Conservation (phyloP, 202 grass and related monocot species). For the Cymbopogon flexuosus region DNA sequence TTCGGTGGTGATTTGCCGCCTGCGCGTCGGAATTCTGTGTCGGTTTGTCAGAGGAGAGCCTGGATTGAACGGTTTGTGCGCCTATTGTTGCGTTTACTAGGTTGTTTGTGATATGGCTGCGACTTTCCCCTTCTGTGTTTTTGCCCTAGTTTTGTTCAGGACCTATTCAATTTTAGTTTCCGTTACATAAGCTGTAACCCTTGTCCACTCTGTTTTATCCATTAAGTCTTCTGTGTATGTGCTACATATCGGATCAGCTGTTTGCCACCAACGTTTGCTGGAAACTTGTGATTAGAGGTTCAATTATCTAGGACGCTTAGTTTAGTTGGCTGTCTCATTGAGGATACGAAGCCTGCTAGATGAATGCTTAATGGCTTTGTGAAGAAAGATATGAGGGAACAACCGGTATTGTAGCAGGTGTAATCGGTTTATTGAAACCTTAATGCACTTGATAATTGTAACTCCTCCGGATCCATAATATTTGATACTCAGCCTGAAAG, state of each 20-base stretch:
- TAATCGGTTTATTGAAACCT: neutral
- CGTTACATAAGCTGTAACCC: neutral
- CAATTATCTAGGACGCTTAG: neutral
- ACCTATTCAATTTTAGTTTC: neutral
- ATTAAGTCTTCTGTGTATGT: neutral
- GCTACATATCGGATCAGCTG: neutral
- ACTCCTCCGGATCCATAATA: neutral
- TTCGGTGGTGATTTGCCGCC: neutral
- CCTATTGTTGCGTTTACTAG: neutral
- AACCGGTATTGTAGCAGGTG: neutral
- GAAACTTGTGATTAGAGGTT: neutral
- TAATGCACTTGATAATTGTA: slow-evolving; percentile 2
- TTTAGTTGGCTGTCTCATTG: neutral
- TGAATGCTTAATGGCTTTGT: neutral
- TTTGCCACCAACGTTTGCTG: neutral
- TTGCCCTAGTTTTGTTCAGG: neutral
- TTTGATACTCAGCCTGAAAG: neutral
- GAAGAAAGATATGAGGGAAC: neutral
- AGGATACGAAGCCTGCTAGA: neutral
- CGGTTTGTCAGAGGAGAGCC: neutral
- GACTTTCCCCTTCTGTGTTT: neutral
- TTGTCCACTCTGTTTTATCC: neutral
- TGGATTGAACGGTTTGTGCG: neutral
- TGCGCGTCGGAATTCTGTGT: neutral
- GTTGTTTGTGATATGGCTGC: neutral